phyloP scores from a whole-genome alignment of 768 basidiomycete genomes.

The Russula sp. region DNA sequence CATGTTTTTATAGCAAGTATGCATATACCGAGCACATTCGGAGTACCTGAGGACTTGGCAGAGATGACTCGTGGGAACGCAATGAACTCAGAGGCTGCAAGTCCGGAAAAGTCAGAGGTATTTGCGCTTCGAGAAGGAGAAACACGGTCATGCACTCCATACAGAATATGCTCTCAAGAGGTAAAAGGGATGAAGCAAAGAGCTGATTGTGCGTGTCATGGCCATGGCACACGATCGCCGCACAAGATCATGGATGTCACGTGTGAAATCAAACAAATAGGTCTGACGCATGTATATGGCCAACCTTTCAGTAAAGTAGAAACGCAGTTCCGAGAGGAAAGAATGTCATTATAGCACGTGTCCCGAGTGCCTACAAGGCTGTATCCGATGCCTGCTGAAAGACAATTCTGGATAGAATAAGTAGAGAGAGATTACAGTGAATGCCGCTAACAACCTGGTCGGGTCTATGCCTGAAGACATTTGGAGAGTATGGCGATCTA shows the following conservation, averaged over 20 bases:
- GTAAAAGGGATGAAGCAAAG: background rate
- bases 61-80: background rate
- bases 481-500: conserved; percentile 19
- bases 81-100: background rate
- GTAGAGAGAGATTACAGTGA: conserved; percentile 21
- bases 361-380: conserved; percentile 7
- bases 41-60: background rate
- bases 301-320: background rate
- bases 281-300: background rate
- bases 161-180: background rate
- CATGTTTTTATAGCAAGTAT: background rate
- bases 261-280: background rate
- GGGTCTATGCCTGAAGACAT: conserved; percentile 10
- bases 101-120: background rate
- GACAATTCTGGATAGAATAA: conserved; percentile 18
- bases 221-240: background rate
- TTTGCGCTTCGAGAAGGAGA: background rate
- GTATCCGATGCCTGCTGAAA: conserved; percentile 12
- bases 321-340: background rate
- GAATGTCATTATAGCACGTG: conserved; percentile 18
- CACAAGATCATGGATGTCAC: background rate
- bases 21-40: background rate
- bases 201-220: background rate
- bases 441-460: conserved; percentile 11
- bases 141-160: background rate